Evolutionary conservation across 2,329 filamentous ascomycete genomes (phyloP).

Genomic region (Seiridium cupressi): DNA sequence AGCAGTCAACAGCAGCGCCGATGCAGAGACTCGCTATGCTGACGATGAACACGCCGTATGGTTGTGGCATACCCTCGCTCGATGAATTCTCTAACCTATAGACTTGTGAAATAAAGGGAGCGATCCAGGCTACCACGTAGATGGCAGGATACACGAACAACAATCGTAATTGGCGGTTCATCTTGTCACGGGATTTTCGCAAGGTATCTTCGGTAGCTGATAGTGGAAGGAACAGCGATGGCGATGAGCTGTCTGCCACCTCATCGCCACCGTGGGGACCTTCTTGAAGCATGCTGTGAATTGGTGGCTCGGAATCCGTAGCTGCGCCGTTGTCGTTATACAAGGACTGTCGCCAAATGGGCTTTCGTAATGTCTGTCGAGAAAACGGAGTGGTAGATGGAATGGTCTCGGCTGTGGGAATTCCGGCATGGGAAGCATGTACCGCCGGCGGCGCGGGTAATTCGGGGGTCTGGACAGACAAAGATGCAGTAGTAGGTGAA

Average conservation of each 20-base stretch:
- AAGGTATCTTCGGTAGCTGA: slow-evolving; percentile 29
- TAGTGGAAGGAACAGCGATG: slow-evolving; percentile 16
- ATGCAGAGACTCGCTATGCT: slow-evolving; percentile 58
- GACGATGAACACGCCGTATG: slow-evolving; percentile 55
- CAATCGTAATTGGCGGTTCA: slow-evolving; percentile 66
- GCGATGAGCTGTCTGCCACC: neutral
- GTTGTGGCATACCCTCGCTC: slow-evolving; percentile 28
- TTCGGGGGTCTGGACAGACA: neutral
- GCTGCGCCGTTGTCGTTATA: neutral
- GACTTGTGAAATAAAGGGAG: slow-evolving; percentile 67
- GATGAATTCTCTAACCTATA: slow-evolving; percentile 47
- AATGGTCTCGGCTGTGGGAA: neutral
- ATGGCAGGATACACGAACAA: slow-evolving; percentile 75
- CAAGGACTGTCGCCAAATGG: neutral
- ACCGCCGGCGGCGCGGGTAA: neutral
- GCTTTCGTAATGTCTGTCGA: neutral
- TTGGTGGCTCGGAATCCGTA: neutral
- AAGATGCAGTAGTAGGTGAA: slow-evolving; percentile 4
- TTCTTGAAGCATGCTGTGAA: neutral
- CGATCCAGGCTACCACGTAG: slow-evolving; percentile 70
- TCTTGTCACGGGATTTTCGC: slow-evolving; percentile 46
- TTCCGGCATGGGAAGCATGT: neutral
- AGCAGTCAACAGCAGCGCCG: slow-evolving; percentile 67
- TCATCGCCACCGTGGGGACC: neutral
- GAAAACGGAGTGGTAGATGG: neutral